Evolutionary conservation across 495 filamentous ascomycete genomes (phyloP).

Genomic region (Xylaria sp.): DNA sequence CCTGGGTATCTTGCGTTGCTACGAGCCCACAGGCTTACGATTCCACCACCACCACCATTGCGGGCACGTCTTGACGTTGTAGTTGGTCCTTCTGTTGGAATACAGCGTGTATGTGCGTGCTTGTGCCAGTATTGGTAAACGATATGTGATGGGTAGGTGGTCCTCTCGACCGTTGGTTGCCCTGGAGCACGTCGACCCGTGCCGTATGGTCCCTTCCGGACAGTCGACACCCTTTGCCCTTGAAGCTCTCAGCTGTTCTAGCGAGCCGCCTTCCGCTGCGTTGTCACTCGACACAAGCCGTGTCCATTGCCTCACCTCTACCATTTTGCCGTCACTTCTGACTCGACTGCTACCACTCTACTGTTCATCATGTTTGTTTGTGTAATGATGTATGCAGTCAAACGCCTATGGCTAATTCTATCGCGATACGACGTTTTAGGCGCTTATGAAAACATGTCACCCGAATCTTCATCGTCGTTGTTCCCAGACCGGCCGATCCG

Average conservation of each 20-base stretch:
- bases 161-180: slow-evolving; percentile 1
- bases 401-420: slow-evolving; percentile 42
- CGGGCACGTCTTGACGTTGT: neutral
- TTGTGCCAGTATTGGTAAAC: slow-evolving; percentile 14
- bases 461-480: slow-evolving; percentile 75
- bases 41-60: too few relatives aligned
- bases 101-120: slow-evolving; percentile 11
- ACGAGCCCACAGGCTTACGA: too few relatives aligned
- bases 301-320: neutral
- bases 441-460: slow-evolving; percentile 57
- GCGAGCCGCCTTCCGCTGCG: neutral
- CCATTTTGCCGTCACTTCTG: neutral
- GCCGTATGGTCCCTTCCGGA: neutral
- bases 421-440: slow-evolving; percentile 30
- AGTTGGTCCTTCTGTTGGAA: slow-evolving; percentile 19
- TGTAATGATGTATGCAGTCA: slow-evolving; percentile 37
- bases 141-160: slow-evolving; percentile 31
- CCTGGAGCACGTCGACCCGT: neutral
- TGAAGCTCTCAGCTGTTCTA: neutral
- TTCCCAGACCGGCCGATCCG: slow-evolving; percentile 92
- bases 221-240: neutral
- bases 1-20: neutral
- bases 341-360: neutral
- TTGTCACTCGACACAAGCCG: slow-evolving; percentile 2
- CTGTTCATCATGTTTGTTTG: slow-evolving; percentile 16